These are phyloP conservation scores for Eragrostis tef DNA, from an alignment of 202 grass and related monocot genomes.

Conservation along the genomic window DNA sequence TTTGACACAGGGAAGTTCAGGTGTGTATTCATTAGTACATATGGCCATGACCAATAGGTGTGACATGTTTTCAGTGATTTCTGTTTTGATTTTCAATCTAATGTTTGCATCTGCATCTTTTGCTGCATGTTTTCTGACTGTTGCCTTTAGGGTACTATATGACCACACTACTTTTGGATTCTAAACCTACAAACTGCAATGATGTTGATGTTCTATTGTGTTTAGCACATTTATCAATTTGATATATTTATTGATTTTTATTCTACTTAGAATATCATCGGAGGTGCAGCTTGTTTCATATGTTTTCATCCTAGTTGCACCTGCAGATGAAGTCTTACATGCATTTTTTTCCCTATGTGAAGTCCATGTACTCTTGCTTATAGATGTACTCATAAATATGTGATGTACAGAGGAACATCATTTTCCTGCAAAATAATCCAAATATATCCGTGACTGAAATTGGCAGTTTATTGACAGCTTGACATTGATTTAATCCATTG, in stretches of 20 bases:
- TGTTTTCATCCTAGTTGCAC: too few species aligned
- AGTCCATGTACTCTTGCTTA: neutral
- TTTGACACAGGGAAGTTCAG: too few species aligned
- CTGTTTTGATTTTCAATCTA: too few species aligned
- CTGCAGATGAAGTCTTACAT: neutral
- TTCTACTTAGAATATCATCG: neutral
- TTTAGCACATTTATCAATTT: neutral
- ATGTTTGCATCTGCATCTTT: too few species aligned
- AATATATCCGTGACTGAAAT: neutral
- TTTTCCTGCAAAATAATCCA: neutral
- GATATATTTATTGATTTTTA: neutral
- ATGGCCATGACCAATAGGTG: too few species aligned
- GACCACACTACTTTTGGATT: neutral
- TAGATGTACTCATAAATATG: neutral
- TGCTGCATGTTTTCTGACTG: too few species aligned
- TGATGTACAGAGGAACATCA: neutral
- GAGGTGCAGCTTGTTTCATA: neutral
- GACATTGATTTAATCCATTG: slow-evolving; percentile 4
- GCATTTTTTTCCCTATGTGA: neutral
- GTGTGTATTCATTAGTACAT: too few species aligned
- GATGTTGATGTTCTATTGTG: neutral
- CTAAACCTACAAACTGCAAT: neutral
- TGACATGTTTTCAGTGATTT: too few species aligned
- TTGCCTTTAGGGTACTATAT: too few species aligned
- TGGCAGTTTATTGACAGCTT: neutral